A percentile compares a stretch with the other conserved stretches of the same genome.
Conservation (phyloP, 2,329 filamentous ascomycete species). For the Xylariomycetidae sp. region DNA sequence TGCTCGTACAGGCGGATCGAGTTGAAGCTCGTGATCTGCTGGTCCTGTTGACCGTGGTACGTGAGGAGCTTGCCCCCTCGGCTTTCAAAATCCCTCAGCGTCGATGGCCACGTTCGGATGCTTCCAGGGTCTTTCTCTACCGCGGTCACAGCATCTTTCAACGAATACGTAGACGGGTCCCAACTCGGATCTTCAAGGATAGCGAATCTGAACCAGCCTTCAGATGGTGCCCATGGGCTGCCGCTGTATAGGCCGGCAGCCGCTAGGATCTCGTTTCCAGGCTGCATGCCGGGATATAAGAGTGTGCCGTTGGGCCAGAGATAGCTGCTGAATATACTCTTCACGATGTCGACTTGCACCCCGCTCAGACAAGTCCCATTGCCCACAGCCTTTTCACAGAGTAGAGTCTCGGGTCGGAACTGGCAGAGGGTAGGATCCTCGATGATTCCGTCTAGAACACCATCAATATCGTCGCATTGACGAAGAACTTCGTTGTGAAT, state of each 20-base stretch:
- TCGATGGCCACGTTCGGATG: constrained; percentile 28
- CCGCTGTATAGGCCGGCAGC: constrained; percentile 34
- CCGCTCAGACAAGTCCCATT: constrained; percentile 34
- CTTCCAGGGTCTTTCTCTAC: constrained; percentile 11
- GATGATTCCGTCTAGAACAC: constrained; percentile 35
- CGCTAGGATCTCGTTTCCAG: constrained; percentile 38
- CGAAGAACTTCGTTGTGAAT: constrained; percentile 27
- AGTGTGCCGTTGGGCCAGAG: constrained; percentile 38
- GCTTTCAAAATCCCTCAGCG: constrained; percentile 29
- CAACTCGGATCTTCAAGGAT: constrained; percentile 39
- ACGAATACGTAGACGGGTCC: constrained; percentile 31
- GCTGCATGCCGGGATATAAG: constrained; percentile 45
- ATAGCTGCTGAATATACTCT: constrained; percentile 36
- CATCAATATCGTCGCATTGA: constrained; percentile 38
- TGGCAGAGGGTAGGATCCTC: constrained; percentile 33
- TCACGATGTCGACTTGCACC: constrained; percentile 38
- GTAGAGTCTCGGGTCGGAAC: constrained; percentile 28
- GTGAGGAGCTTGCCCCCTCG: constrained; percentile 35
- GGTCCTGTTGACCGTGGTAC: constrained; percentile 36
- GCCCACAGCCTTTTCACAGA: constrained; percentile 26
- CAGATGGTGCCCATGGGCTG: constrained; percentile 34
- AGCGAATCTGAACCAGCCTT: constrained; percentile 43
- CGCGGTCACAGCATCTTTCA: constrained; percentile 27
- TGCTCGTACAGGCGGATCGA: constrained; percentile 43
- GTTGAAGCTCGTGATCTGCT: constrained; percentile 39